Evolutionary conservation across 2,329 filamentous ascomycete genomes (phyloP), one percentile per base, ranked within the genome.

Genomic region (Eurotiales sp.): DNA sequence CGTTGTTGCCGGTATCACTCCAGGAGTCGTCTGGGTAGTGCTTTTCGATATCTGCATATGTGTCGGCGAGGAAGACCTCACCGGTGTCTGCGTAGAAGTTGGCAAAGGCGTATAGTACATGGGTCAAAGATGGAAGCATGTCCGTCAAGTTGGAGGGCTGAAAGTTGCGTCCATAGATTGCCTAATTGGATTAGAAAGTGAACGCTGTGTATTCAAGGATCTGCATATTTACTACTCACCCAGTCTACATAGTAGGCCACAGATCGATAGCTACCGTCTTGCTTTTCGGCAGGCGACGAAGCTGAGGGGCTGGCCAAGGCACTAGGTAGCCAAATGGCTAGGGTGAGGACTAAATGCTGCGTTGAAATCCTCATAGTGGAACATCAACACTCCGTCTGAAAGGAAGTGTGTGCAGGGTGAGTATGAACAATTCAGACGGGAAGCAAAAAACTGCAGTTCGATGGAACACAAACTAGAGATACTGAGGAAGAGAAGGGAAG

Each of bases 61-160:
- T 70, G 61, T 93, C 88, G 1, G 81, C 85, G 7, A 88, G 74
- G 62, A 78, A 87, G 69, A 95, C 90, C 70, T 95, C 88, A 45
- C 92, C 92, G 27, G 80, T 83, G 3, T 92, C 88, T 2, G 84
- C 78, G 3, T 82, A 80, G 53, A 96, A 82, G 66, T 96, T 95
- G 64, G 89, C 92, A 71, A 97, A 97, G 14, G 91, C 80, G 62
- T 96, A 96, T 14, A 96, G 82, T 4, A 97, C 72, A 64, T 97
- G 92, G 0, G 91, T 97, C 37, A 96, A 80, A 51, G 88, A 86
- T 50, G 90, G 81, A 3, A 79, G 83, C 37, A 47, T 43, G 12
- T 37, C 27, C 0, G 88, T 88, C 5, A 97, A 79, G 64, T 95
- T 84, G 64, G 95, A 87, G 0, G 91, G 90, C n/a, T 84, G 80